phyloP scores from a whole-genome alignment of 1,284 basidiomycete genomes.

The Omphalotus olearius region DNA sequence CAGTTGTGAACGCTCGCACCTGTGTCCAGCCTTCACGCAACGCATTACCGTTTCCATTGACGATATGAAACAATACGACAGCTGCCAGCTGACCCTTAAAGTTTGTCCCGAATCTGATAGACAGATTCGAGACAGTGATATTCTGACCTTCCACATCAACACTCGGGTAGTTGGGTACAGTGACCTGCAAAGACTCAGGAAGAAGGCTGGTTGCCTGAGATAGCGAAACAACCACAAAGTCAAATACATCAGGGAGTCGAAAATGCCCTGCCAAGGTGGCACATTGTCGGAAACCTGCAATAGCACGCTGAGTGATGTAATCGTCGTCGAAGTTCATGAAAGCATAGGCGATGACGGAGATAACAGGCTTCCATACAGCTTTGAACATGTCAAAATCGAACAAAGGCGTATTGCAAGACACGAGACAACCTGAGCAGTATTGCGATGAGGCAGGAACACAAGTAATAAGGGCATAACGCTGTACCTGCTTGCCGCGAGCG shows the following conservation, averaged over 20 bases:
- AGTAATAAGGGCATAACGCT: slow-evolving; percentile 18
- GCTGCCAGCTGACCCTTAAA: slow-evolving; percentile 96
- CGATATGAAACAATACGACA: slow-evolving; percentile 96
- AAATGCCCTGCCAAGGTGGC: slow-evolving; percentile 91
- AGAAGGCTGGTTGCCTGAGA: slow-evolving; percentile 85
- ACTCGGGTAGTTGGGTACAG: slow-evolving; percentile 81
- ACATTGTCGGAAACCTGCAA: slow-evolving; percentile 94
- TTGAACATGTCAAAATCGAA: slow-evolving; percentile 96
- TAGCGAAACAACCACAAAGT: slow-evolving; percentile 91
- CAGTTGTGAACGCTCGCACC: slow-evolving; percentile 36
- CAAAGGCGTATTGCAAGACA: slow-evolving; percentile 71
- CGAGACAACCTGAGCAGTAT: slow-evolving; percentile 62
- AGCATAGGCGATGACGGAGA: slow-evolving; percentile 87
- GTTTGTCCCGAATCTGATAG: slow-evolving; percentile 92
- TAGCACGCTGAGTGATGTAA: slow-evolving; percentile 91
- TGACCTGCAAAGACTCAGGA: slow-evolving; percentile 68
- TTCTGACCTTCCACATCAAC: slow-evolving; percentile 92
- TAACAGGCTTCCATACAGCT: slow-evolving; percentile 85
- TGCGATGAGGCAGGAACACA: slow-evolving; percentile 11
- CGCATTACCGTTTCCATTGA: slow-evolving; percentile 94
- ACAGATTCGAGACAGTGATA: slow-evolving; percentile 88
- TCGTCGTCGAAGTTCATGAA: slow-evolving; percentile 98
- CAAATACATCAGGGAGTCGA: slow-evolving; percentile 91
- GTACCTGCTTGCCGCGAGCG: slow-evolving; percentile 78
- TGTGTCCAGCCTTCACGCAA: slow-evolving; percentile 93